Conservation (phyloP, 2,329 filamentous ascomycete species). For the Drechslerella stenobrocha region DNA sequence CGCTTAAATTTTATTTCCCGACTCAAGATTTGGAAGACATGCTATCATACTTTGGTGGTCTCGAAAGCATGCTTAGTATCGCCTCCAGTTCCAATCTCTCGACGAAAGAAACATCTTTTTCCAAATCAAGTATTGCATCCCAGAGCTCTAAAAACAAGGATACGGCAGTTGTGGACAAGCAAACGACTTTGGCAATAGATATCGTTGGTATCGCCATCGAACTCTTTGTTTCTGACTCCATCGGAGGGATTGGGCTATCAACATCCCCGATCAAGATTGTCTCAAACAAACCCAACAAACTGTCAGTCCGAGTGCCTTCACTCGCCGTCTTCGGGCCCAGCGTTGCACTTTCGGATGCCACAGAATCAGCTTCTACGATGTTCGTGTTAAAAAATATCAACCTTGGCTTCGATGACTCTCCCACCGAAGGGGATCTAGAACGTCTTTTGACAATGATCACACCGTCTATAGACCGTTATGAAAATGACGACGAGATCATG, state of each 20-base stretch:
- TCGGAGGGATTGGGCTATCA: constrained; percentile 72
- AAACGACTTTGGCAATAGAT: constrained; percentile 62
- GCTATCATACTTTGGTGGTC: constrained; percentile 82
- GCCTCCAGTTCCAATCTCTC: constrained; percentile 54
- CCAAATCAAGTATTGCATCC: constrained; percentile 63
- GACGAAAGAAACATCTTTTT: constrained; percentile 54
- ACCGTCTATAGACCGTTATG: constrained; percentile 87
- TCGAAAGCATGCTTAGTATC: constrained; percentile 82
- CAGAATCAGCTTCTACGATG: constrained; percentile 65
- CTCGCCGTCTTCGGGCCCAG: constrained; percentile 72
- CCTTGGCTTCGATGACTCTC: constrained; percentile 71
- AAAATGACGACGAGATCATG: constrained; percentile 89
- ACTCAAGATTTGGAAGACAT: constrained; percentile 81
- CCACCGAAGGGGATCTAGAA: constrained; percentile 78
- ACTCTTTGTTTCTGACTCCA: constrained; percentile 76
- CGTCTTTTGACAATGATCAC: constrained; percentile 82
- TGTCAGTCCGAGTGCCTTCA: constrained; percentile 74
- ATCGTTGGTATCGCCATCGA: constrained; percentile 76
- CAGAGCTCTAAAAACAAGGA: constrained; percentile 54
- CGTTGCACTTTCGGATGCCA: constrained; percentile 54
- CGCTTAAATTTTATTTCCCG: constrained; percentile 75
- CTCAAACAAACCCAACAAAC: constrained; percentile 71
- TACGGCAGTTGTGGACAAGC: constrained; percentile 62
- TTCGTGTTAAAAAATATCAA: constrained; percentile 68
- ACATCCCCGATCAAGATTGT: constrained; percentile 68